phyloP scores from a whole-genome alignment of 495 filamentous ascomycete genomes.

The Apodospora peruviana region DNA sequence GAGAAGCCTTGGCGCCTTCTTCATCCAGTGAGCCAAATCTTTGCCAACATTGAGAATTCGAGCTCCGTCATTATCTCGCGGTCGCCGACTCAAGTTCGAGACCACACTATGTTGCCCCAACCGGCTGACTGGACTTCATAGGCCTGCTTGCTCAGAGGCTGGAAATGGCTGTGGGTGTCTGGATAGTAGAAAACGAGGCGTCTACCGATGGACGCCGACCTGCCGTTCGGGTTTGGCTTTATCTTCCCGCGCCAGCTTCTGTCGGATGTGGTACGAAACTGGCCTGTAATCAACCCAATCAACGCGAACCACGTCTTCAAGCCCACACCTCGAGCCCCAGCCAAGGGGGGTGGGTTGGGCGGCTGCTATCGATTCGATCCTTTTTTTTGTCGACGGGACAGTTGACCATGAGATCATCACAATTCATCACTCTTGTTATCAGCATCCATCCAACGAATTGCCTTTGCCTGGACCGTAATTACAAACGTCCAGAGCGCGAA shows the following conservation, averaged over 20 bases:
- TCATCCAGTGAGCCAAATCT: too few species aligned
- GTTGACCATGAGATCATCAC: constrained; percentile 17
- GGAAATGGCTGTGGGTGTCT: constrained; percentile 14
- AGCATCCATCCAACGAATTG: constrained; percentile 12
- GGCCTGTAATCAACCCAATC: constrained; percentile 28
- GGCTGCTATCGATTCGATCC: constrained; percentile 18
- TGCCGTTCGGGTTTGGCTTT: constrained; percentile 31
- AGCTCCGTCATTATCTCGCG: too few species aligned
- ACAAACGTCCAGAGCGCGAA: too few species aligned
- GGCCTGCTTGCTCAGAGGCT: neutral
- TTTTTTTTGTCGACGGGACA: constrained; percentile 11
- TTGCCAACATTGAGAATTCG: too few species aligned
- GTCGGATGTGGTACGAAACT: constrained; percentile 29
- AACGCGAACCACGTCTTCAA: constrained; percentile 33
- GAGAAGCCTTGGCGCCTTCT: too few species aligned
- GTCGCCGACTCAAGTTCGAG: too few species aligned
- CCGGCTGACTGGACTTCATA: too few species aligned
- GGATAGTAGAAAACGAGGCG: constrained; percentile 16
- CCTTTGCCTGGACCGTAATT: neutral
- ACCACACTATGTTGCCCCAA: too few species aligned
- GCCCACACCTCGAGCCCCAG: constrained; percentile 27
- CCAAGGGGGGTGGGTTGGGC: constrained; percentile 19
- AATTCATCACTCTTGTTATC: constrained; percentile 2
- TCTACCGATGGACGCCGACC: constrained; percentile 11
- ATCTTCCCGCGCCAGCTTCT: constrained; percentile 29